phyloP scores from a whole-genome alignment of 306 rosid genomes.

The Vachellia collinsii region DNA sequence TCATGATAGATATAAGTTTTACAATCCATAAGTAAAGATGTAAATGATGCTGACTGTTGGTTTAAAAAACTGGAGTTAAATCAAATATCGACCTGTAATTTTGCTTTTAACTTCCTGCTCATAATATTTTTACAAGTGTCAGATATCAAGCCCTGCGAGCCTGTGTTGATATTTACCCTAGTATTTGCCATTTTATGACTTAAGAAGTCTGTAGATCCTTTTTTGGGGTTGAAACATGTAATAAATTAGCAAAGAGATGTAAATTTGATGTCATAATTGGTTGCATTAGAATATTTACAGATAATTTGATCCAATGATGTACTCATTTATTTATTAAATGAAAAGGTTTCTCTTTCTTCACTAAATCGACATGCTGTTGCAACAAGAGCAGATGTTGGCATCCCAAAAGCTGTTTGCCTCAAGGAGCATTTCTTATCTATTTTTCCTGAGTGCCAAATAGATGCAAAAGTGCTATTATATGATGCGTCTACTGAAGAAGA shows the following conservation, averaged over 20 bases:
- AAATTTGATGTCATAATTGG: constrained; percentile 35
- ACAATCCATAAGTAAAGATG: constrained; percentile 15
- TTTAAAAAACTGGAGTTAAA: constrained; percentile 24
- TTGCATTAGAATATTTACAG: constrained; percentile 19
- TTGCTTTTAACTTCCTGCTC: constrained; percentile 10
- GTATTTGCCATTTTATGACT: constrained; percentile 10
- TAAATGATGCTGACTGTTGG: constrained; percentile 15
- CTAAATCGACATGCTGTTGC: constrained; percentile 99
- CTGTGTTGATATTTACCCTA: constrained; percentile 15
- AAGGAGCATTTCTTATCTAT: constrained; percentile 86
- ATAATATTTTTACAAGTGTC: constrained; percentile 11
- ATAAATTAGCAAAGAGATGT: constrained; percentile 19
- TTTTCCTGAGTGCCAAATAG: constrained; percentile 89
- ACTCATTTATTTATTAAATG: constrained; percentile 58
- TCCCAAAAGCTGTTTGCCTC: constrained; percentile 91
- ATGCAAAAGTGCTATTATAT: constrained; percentile 82
- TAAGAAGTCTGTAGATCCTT: neutral
- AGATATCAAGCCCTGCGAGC: constrained; percentile 10
- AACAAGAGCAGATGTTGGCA: constrained; percentile 97
- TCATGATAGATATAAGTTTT: neutral
- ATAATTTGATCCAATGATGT: constrained; percentile 26
- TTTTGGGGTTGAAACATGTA: constrained; percentile 11
- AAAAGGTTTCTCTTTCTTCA: constrained; percentile 95
- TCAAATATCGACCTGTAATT: neutral
- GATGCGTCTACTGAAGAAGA: constrained; percentile 92